Percentiles rank a stretch among this genome's conserved stretches.
Evolutionary conservation across 345 rosid genomes (phyloP).

Genomic region (Ceriops tagal): DNA sequence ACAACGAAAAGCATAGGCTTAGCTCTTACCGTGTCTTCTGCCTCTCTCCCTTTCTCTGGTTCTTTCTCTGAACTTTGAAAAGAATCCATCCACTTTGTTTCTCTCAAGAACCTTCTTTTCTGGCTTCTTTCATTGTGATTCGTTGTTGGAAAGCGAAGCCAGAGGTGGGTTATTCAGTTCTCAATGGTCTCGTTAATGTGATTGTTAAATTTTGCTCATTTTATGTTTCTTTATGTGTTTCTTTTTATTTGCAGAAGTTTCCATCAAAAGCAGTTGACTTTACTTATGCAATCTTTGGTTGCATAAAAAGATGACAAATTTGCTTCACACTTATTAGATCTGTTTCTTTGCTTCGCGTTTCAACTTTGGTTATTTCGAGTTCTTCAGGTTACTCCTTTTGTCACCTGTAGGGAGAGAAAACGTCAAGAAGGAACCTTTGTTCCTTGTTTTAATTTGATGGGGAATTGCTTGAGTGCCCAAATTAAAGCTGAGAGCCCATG

Average conservation of each 20-base stretch:
- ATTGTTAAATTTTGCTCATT: neutral
- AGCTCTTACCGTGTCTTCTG: neutral
- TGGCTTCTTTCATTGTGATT: slow-evolving; percentile 9
- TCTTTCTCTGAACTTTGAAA: neutral
- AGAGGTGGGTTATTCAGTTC: slow-evolving; percentile 19
- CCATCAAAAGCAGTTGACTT: slow-evolving; percentile 7
- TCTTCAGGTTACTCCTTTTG: slow-evolving; percentile 3
- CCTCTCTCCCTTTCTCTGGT: neutral
- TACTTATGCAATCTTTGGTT: slow-evolving; percentile 4
- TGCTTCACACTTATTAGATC: slow-evolving; percentile 24
- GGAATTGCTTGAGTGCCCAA: slow-evolving; percentile 84
- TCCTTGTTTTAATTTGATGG: slow-evolving; percentile 43
- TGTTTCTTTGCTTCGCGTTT: slow-evolving; percentile 24
- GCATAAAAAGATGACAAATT: neutral
- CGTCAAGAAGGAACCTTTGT: slow-evolving; percentile 22
- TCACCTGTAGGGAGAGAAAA: slow-evolving; percentile 31
- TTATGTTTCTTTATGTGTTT: neutral
- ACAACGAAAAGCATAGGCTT: no score
- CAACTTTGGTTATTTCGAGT: slow-evolving; percentile 17
- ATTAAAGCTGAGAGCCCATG: slow-evolving; percentile 80
- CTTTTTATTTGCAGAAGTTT: neutral
- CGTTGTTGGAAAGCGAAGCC: slow-evolving; percentile 12
- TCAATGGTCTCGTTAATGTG: slow-evolving; percentile 13
- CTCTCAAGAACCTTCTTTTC: neutral
- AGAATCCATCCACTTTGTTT: no score